Evolutionary conservation across 768 basidiomycete genomes (phyloP).

Genomic region (Tulasnella calospora): DNA sequence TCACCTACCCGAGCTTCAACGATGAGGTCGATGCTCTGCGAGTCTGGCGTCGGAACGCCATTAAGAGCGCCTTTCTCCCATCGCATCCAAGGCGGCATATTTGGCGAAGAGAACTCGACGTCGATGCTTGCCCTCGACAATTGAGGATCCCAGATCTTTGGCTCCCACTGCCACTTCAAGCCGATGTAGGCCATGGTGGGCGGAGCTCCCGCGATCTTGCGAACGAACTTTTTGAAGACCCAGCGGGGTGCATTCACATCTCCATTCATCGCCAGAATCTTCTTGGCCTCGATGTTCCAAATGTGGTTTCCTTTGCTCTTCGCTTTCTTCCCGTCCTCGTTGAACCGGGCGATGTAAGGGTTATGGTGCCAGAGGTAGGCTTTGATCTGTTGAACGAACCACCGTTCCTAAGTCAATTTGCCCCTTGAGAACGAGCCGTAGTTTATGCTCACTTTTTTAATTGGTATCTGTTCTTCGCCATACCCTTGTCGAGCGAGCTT

Average conservation of each 20-base stretch:
- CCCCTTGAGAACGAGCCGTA: slow-evolving; percentile 1
- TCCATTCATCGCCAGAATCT: slow-evolving; percentile 36
- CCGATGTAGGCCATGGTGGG: slow-evolving; percentile 60
- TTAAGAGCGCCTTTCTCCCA: slow-evolving; percentile 83
- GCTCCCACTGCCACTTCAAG: slow-evolving; percentile 81
- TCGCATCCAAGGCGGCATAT: slow-evolving; percentile 76
- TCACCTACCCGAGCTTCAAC: slow-evolving; percentile 65
- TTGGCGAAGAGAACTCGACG: slow-evolving; percentile 75
- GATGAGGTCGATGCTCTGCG: slow-evolving; percentile 68
- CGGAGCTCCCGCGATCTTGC: slow-evolving; percentile 79
- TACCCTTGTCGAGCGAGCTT: slow-evolving; percentile 84
- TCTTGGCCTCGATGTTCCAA: slow-evolving; percentile 97
- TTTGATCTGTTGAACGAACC: slow-evolving; percentile 53
- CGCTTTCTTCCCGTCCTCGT: slow-evolving; percentile 98
- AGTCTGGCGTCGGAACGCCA: slow-evolving; percentile 72
- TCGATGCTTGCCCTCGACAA: slow-evolving; percentile 73
- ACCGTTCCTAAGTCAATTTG: not conserved
- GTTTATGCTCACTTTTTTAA: slow-evolving; percentile 72
- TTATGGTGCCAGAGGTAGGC: slow-evolving; percentile 91
- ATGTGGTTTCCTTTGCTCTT: slow-evolving; percentile 99
- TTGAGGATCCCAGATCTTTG: slow-evolving; percentile 96
- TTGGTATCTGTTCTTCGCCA: slow-evolving; percentile 90
- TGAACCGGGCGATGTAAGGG: slow-evolving; percentile 90
- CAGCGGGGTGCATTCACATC: slow-evolving; percentile 50
- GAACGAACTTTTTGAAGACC: slow-evolving; percentile 83